Evolutionary conservation across 805 yeast genomes (phyloP).

Genomic region (Pichia thaimueangensis): DNA sequence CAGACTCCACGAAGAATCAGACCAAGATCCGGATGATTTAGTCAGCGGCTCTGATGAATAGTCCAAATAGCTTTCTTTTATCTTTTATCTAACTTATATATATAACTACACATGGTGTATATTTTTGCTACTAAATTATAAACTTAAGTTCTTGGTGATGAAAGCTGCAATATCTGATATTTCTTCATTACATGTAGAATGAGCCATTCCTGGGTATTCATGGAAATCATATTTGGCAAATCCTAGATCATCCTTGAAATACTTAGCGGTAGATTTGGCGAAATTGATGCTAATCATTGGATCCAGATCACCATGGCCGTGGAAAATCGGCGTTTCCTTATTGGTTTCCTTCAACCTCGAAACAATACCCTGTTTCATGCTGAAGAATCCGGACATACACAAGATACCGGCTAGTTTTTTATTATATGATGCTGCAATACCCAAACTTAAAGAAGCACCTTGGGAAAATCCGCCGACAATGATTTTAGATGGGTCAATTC

Average conservation of each 20-base stretch:
- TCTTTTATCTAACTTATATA: neutral
- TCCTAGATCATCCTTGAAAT: conserved; percentile 39
- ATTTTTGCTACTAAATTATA: too few species aligned
- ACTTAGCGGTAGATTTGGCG: conserved; percentile 37
- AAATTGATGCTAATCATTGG: conserved; percentile 46
- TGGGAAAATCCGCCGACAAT: conserved; percentile 95
- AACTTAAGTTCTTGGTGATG: conserved; percentile 22
- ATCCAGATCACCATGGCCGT: conserved; percentile 83
- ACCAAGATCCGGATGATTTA: neutral
- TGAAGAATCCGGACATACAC: conserved; percentile 70
- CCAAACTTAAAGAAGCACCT: conserved; percentile 79
- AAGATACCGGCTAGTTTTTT: conserved; percentile 72
- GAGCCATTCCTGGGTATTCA: conserved; percentile 58
- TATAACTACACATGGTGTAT: too few species aligned
- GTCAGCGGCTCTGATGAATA: neutral
- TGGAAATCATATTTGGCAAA: conserved; percentile 42
- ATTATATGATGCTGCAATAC: conserved; percentile 47
- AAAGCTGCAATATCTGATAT: conserved; percentile 47
- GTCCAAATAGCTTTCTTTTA: too few species aligned
- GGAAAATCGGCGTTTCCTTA: conserved; percentile 66
- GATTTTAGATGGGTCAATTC: conserved; percentile 58
- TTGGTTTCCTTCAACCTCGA: conserved; percentile 35
- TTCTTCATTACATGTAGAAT: conserved; percentile 64
- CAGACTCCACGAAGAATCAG: neutral
- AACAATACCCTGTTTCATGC: conserved; percentile 29